Evolutionary conservation across 2,329 filamentous ascomycete genomes (phyloP).

Genomic region (Beauveria sp.): DNA sequence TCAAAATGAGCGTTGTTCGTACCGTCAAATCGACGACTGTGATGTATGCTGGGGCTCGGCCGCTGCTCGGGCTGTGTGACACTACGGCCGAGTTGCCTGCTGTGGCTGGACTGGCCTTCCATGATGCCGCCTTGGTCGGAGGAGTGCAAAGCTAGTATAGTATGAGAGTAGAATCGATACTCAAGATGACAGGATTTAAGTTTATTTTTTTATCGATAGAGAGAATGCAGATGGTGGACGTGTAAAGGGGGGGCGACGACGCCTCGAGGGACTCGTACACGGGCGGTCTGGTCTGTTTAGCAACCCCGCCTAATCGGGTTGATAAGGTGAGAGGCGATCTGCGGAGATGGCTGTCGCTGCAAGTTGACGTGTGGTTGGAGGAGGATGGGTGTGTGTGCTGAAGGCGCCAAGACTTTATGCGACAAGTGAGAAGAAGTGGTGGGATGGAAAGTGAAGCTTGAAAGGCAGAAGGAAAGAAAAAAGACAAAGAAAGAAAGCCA

Average conservation of each 20-base stretch:
- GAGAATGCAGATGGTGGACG: neutral
- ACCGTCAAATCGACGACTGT: slow-evolving; percentile 31
- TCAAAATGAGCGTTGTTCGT: slow-evolving; percentile 19
- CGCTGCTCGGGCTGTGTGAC: slow-evolving; percentile 20
- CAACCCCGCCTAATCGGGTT: slow-evolving; percentile 9
- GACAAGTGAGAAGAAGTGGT: neutral
- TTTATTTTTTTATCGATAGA: slow-evolving; percentile 5
- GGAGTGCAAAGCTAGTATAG: neutral
- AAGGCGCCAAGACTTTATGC: neutral
- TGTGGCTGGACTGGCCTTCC: slow-evolving; percentile 21
- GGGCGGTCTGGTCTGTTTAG: slow-evolving; percentile 8
- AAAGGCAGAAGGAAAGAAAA: neutral
- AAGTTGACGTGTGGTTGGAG: neutral
- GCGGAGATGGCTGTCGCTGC: neutral
- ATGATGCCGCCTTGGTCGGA: slow-evolving; percentile 14
- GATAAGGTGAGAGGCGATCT: slow-evolving; percentile 6
- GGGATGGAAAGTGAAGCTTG: neutral
- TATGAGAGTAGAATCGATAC: slow-evolving; percentile 5
- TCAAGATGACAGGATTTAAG: neutral
- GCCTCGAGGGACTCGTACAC: slow-evolving; percentile 4
- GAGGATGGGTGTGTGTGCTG: neutral
- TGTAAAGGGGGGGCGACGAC: neutral
- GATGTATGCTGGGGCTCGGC: slow-evolving; percentile 24
- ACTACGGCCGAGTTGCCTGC: slow-evolving; percentile 19
- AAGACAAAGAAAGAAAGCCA: neutral